These are phyloP conservation scores for Corynascus novoguineensis DNA, from an alignment of 495 filamentous ascomycete genomes.

Conservation along the genomic window DNA sequence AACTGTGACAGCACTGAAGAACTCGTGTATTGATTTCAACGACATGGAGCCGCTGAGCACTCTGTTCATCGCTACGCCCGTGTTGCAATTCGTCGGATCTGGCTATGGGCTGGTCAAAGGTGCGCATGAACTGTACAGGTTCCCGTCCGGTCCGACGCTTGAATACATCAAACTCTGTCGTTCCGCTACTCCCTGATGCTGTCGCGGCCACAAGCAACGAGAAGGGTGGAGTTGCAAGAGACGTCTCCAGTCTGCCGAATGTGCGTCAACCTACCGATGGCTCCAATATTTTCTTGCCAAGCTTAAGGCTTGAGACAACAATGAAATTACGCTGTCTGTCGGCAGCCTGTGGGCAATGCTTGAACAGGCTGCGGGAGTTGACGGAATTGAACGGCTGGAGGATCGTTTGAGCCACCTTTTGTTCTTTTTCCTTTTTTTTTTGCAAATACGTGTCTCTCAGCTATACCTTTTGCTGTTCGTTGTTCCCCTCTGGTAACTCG, in stretches of 20 bases:
- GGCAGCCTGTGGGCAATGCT: not conserved
- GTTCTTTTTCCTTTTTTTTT: too few species aligned
- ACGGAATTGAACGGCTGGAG: not conserved
- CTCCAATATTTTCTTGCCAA: not conserved
- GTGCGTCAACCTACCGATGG: not conserved
- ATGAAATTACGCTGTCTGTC: not conserved
- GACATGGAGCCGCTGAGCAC: not conserved
- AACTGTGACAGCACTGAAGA: too few species aligned
- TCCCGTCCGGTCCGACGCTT: not conserved
- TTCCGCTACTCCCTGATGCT: not conserved
- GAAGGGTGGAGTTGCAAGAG: not conserved
- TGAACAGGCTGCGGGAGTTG: not conserved
- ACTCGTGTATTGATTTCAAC: too few species aligned
- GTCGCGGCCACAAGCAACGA: not conserved
- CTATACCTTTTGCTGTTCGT: not conserved
- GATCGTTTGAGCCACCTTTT: not conserved
- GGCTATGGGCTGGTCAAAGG: not conserved
- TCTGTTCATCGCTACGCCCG: not conserved
- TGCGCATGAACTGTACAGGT: not conserved
- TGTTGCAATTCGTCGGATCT: not conserved
- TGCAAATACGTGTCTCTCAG: not conserved
- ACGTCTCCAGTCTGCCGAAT: not conserved
- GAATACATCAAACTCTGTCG: not conserved
- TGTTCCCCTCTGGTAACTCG: not conserved
- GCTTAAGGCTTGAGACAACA: not conserved